A percentile compares a stretch with the other conserved stretches of the same genome.
These are phyloP conservation scores for Curvularia sp. DNA, from an alignment of 2,329 filamentous ascomycete genomes.

Conservation along the genomic window DNA sequence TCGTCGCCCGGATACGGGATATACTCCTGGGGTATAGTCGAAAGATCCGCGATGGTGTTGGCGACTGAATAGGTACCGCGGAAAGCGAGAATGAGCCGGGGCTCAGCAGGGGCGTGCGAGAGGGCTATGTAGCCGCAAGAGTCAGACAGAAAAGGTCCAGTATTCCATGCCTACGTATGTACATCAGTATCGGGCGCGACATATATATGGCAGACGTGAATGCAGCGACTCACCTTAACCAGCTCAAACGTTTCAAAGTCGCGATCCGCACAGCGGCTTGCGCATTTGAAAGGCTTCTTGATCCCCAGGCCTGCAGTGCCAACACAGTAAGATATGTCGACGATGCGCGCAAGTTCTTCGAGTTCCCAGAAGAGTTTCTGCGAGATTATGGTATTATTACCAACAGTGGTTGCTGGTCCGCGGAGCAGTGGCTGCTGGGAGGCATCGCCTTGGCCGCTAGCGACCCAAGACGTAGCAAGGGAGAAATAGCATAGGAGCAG, in stretches of 20 bases:
- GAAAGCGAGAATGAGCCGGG: conserved; percentile 83
- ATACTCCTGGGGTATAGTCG: conserved; percentile 88
- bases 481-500: conserved; percentile 33
- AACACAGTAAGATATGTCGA: conserved; percentile 95
- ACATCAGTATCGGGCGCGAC: conserved; percentile 16
- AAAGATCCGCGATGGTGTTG: conserved; percentile 89
- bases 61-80: conserved; percentile 92
- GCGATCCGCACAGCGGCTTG: conserved; percentile 79
- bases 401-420: conserved; percentile 10
- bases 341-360: conserved; percentile 86
- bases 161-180: conserved; percentile 80
- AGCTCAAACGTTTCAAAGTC: conserved; percentile 84
- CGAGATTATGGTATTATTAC: conserved; percentile 59
- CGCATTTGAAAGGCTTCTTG: conserved; percentile 80
- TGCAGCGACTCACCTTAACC: conserved; percentile 59
- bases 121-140: conserved; percentile 93
- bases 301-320: conserved; percentile 85
- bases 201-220: not conserved
- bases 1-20: conserved; percentile 76
- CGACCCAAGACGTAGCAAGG: conserved; percentile 21
- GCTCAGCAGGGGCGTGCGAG: conserved; percentile 69
- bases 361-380: conserved; percentile 75
- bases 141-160: conserved; percentile 83
- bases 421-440: conserved; percentile 41
- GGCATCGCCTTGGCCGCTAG: conserved; percentile 17